Evolutionary conservation across 208 protist genomes (phyloP).

Genomic region (Angomonas ambiguus): DNA sequence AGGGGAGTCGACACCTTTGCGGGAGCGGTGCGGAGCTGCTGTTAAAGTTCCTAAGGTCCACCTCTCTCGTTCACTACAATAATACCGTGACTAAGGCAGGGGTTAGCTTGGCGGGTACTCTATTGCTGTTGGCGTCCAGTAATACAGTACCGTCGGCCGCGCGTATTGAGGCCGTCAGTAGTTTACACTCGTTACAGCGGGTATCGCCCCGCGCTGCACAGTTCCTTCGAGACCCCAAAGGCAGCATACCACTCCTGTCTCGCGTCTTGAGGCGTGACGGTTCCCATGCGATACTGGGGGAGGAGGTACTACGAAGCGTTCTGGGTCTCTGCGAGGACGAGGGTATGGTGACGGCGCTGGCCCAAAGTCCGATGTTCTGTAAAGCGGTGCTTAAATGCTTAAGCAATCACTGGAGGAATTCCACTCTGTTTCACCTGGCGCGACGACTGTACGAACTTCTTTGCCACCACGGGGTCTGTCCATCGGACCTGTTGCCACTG

Average conservation of each 20-base stretch:
- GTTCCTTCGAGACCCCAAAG: constrained; percentile 44
- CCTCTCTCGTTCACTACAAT: neutral
- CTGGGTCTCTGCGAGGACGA: constrained; percentile 35
- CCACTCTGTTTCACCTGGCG: neutral
- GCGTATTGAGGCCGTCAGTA: constrained; percentile 32
- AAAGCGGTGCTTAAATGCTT: constrained; percentile 20
- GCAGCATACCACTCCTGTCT: constrained; percentile 35
- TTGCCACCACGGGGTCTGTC: neutral
- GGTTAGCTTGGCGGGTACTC: constrained; percentile 43
- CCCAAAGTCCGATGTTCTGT: constrained; percentile 31
- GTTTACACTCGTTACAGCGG: constrained; percentile 40
- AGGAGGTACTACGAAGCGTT: constrained; percentile 24
- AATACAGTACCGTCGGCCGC: constrained; percentile 6
- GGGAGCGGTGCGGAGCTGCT: constrained; percentile 4
- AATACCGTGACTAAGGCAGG: constrained; percentile 37
- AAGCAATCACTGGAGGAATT: constrained; percentile 1
- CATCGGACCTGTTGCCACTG: neutral
- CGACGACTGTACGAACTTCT: neutral
- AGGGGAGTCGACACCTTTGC: constrained; percentile 12
- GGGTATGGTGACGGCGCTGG: constrained; percentile 32
- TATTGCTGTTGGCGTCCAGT: constrained; percentile 46
- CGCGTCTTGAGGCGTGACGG: constrained; percentile 19
- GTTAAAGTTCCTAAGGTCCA: constrained; percentile 6
- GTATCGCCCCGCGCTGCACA: constrained; percentile 36
- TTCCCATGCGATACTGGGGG: neutral